Conservation (phyloP, 257 asterid species). For the Dorcoceras hygrometricum region DNA sequence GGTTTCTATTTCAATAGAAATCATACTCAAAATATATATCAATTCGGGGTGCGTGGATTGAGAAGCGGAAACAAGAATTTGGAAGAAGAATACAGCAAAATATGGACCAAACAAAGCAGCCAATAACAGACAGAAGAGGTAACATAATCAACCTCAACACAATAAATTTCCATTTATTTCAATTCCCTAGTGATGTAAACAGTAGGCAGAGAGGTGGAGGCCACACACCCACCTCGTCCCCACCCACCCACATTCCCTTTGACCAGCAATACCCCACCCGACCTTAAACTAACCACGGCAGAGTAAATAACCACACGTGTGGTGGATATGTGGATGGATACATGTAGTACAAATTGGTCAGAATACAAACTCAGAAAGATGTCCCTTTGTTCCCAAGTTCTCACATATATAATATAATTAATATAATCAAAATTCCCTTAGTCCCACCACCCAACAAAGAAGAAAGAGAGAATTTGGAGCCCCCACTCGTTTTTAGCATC, state of each 20-base stretch:
- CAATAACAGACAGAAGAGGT: conserved; percentile 5
- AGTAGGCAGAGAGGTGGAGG: conserved; percentile 34
- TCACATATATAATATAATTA: neutral
- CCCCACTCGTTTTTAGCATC: conserved; percentile 27
- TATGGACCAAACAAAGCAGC: neutral
- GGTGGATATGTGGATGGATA: conserved; percentile 25
- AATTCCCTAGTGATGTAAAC: conserved; percentile 25
- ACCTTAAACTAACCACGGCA: conserved; percentile 14
- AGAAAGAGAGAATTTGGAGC: conserved; percentile 48
- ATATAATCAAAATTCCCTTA: neutral
- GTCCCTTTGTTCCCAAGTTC: conserved; percentile 2
- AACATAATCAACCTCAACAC: conserved; percentile 7
- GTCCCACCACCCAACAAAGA: conserved; percentile 27
- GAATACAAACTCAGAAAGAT: conserved; percentile 20
- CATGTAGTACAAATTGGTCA: conserved; percentile 26
- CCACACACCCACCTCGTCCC: conserved; percentile 11
- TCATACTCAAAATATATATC: no score
- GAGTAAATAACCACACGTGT: conserved; percentile 34
- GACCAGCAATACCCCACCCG: conserved; percentile 31
- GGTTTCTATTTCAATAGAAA: no score
- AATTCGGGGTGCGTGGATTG: no score
- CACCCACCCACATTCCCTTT: conserved; percentile 25
- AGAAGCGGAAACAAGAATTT: neutral
- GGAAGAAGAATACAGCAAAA: conserved; percentile 11
- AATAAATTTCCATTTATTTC: neutral